Conservation (phyloP, 805 yeast species). For the Jamesozyma gamospora region DNA sequence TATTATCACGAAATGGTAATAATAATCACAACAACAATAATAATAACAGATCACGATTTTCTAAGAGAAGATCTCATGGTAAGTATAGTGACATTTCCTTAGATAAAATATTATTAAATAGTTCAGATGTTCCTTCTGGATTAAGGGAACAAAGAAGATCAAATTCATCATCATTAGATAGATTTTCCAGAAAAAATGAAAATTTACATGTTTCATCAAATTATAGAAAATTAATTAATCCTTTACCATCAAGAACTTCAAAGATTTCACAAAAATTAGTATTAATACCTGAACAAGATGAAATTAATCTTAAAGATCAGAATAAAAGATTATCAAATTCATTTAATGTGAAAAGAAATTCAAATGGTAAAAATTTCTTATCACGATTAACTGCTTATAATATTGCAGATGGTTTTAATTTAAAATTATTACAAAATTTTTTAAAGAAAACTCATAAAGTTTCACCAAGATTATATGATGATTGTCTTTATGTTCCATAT, state of each 20-base stretch:
- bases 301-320: conserved; percentile 4
- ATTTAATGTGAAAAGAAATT: not conserved
- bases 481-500: conserved; percentile 86
- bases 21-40: not conserved
- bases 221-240: conserved; percentile 20
- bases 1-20: not conserved
- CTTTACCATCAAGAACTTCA: conserved; percentile 55
- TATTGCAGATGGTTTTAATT: conserved; percentile 71
- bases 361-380: conserved; percentile 35
- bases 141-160: conserved; percentile 38
- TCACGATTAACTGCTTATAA: conserved; percentile 88
- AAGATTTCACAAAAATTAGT: conserved; percentile 81
- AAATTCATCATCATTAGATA: conserved; percentile 25
- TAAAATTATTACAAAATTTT: conserved; percentile 54
- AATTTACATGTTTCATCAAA: conserved; percentile 10
- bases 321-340: not conserved
- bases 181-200: conserved; percentile 6
- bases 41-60: not conserved
- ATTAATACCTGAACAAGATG: conserved; percentile 64
- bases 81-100: conserved; percentile 73
- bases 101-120: conserved; percentile 64
- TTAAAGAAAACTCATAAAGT: conserved; percentile 66
- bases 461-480: conserved; percentile 80
- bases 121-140: conserved; percentile 81
- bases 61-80: conserved; percentile 8